Conservation (phyloP, 2,329 filamentous ascomycete genomes). For the Cadophora gregata region DNA sequence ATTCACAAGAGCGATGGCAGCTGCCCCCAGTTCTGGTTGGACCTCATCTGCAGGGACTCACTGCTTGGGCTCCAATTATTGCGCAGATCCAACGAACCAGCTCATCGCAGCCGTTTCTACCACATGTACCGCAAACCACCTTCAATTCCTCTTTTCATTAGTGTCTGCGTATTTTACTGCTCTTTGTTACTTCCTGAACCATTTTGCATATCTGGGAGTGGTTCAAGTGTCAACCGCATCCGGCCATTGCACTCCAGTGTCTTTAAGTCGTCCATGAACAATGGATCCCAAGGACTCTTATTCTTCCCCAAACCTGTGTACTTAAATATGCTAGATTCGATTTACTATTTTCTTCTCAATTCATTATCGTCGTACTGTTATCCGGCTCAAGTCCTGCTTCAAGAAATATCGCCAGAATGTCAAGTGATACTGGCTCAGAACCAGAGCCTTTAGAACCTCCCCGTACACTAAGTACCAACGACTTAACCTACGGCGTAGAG, state of each 20-base stretch:
- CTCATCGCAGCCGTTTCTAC: not conserved
- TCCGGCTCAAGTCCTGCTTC: not conserved
- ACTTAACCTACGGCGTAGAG: slow-evolving; percentile 35
- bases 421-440: slow-evolving; percentile 10
- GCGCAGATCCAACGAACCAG: not conserved
- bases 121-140: not conserved
- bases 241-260: not conserved
- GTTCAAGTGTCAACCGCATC: slow-evolving; percentile 3
- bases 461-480: slow-evolving; percentile 8
- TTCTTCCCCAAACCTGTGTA: not conserved
- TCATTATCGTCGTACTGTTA: not conserved
- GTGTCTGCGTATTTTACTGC: not conserved
- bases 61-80: not conserved
- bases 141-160: not conserved
- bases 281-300: not conserved
- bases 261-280: not conserved
- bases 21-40: not conserved
- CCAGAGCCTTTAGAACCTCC: not conserved
- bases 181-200: not conserved
- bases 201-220: not conserved
- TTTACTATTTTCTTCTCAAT: not conserved
- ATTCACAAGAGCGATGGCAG: no score
- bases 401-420: not conserved
- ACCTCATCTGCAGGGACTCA: not conserved
- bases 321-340: not conserved